Percentiles rank a stretch among this genome's conserved stretches.
phyloP scores from a whole-genome alignment of 1,284 basidiomycete genomes.

The Trichosporon coremiiforme region DNA sequence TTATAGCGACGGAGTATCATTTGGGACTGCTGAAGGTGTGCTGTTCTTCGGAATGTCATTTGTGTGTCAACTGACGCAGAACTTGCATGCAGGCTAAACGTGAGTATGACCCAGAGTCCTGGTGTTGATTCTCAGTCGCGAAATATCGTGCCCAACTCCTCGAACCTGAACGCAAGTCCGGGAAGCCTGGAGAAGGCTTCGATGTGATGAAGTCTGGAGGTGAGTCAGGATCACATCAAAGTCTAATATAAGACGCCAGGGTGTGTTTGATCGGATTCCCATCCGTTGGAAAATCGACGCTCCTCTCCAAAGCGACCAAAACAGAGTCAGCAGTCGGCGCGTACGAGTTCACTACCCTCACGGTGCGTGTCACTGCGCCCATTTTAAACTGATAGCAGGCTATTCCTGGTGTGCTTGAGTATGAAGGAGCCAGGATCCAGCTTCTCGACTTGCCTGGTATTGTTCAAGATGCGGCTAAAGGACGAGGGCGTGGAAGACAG shows the following conservation, averaged over 20 bases:
- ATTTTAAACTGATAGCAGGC: slow-evolving; percentile 64
- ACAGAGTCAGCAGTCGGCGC: slow-evolving; percentile 86
- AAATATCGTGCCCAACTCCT: slow-evolving; percentile 87
- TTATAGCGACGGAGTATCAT: slow-evolving; percentile 82
- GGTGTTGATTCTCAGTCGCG: slow-evolving; percentile 61
- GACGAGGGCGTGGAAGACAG: slow-evolving; percentile 89
- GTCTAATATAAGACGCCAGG: slow-evolving; percentile 67
- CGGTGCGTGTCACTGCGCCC: slow-evolving; percentile 60
- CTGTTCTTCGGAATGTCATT: too few species aligned
- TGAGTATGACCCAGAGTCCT: slow-evolving; percentile 26
- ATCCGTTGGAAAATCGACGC: slow-evolving; percentile 92
- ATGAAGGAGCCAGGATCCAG: slow-evolving; percentile 89
- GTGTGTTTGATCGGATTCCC: slow-evolving; percentile 93
- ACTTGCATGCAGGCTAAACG: slow-evolving; percentile 42
- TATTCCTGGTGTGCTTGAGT: slow-evolving; percentile 91
- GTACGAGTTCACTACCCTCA: slow-evolving; percentile 94
- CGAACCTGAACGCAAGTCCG: slow-evolving; percentile 75
- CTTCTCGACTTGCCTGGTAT: slow-evolving; percentile 96
- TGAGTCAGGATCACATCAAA: slow-evolving; percentile 29
- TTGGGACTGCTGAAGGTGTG: slow-evolving; percentile 58
- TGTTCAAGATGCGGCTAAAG: slow-evolving; percentile 92
- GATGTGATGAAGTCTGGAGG: slow-evolving; percentile 89
- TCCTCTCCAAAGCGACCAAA: slow-evolving; percentile 87
- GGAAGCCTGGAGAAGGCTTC: slow-evolving; percentile 76
- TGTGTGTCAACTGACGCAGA: background rate